A percentile compares a stretch with the other conserved stretches of the same genome.
phyloP scores from a whole-genome alignment of 1,284 basidiomycete genomes.

The Malassezia obtusa region DNA sequence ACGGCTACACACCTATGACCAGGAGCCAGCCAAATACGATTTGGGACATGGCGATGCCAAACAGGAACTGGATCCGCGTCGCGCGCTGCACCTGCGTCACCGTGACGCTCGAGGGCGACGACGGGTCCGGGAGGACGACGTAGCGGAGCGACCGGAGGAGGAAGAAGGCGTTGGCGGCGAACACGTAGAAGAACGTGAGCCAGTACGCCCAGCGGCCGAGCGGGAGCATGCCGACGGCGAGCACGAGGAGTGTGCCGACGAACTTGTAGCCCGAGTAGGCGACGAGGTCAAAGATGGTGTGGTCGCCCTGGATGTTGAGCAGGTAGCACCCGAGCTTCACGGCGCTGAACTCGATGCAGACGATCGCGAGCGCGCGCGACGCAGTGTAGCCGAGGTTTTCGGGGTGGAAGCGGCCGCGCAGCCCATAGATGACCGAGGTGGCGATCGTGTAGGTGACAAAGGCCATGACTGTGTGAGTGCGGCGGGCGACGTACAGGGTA shows the following conservation, averaged over 20 bases:
- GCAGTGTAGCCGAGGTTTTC: constrained; percentile 78
- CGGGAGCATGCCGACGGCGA: constrained; percentile 28
- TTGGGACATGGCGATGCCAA: constrained; percentile 63
- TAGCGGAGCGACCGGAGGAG: constrained; percentile 81
- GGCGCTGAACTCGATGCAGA: constrained; percentile 62
- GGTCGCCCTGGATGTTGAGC: constrained; percentile 68
- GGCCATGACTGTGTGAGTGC: constrained; percentile 65
- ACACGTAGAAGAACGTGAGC: constrained; percentile 68
- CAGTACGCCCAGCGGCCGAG: constrained; percentile 58
- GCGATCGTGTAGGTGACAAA: constrained; percentile 90
- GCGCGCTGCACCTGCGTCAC: constrained; percentile 70
- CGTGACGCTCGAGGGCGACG: constrained; percentile 53
- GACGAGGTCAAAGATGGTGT: constrained; percentile 54
- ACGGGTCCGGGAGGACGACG: constrained; percentile 67
- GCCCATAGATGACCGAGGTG: constrained; percentile 67
- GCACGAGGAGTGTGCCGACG: constrained; percentile 52
- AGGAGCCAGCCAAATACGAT: constrained; percentile 50
- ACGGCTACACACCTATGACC: constrained; percentile 30
- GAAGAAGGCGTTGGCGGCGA: constrained; percentile 86
- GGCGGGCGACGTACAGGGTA: constrained; percentile 61
- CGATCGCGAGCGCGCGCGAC: constrained; percentile 58
- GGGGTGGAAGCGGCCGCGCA: constrained; percentile 75
- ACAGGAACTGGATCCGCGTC: constrained; percentile 72
- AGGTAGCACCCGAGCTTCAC: constrained; percentile 86
- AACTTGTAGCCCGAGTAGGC: constrained; percentile 94